Base-by-base conservation (phyloP, 192 early-diverging fungal genomes). In the Backusella tuberculispora region DNA sequence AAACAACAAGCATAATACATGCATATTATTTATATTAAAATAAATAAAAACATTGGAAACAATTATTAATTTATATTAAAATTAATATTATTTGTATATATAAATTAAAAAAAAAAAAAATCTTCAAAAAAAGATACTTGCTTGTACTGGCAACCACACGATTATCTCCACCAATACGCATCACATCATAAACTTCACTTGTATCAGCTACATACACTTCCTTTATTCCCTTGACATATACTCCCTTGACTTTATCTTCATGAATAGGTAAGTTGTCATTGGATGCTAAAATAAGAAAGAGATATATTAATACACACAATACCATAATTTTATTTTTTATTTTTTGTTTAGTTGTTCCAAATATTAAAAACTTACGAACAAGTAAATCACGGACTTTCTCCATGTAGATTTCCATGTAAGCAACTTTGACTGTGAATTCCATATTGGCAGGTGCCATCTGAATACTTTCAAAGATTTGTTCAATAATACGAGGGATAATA, bases 331-430 rank as follows among this genome's bases (percentile, higher is more conserved):
- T 34, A 71, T 50, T 19, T 45, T 53, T 50, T n/a, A n/a, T n/a
- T n/a, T n/a, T n/a, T n/a, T n/a, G n/a, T n/a, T n/a, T n/a, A n/a
- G 29, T 34, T 34, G 29, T 34, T 34, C 2, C 29, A 34, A 34
- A 60, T 24, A 21, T 38, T 38, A 41, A 47, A n/a, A 42, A 75
- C 89, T 85, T 83, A 94, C 89, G 93, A 82, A 95, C 95, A 63
- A 99, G 86, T 75, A 99, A 82, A 88, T 99, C 98, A 66, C 95
- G 89, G 74, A 99, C 95, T 81, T 93, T 94, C 77, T 99, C 98
- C 97, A 99, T 99, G 87, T 99, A 99, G 74, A 99, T 98, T 88
- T 99, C 98, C 96, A 99, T 98, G 83, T 92, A 99, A 14, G 96
- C 96, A 13, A 96, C 93, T 78, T 96, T 94, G 75, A 99, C 97